Evolutionary conservation across 1,139 yeast genomes (phyloP), one percentile per base, ranked within the genome.

Genomic region (Lodderomyces margitis): DNA sequence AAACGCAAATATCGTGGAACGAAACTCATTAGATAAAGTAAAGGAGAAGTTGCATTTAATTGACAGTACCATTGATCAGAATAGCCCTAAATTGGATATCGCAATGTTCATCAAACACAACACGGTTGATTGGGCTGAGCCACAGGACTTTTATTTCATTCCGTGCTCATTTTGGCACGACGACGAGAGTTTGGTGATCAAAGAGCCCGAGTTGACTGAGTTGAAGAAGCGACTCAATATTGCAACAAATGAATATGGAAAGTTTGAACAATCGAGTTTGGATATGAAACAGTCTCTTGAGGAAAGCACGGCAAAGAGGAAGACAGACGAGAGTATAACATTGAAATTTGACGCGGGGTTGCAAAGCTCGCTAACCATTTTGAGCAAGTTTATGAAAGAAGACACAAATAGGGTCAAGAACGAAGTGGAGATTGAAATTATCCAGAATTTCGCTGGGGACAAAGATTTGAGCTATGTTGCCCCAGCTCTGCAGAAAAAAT

Each of bases 131-230:
- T 92, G 97, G 97, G 70, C 72, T 37, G 98, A 89, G 54, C 98
- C 98, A 0, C 68, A 68, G 5, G 98, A 92, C 62, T 87, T 84
- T 57, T 76, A 79, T 51, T 94, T 84, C 56, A 78, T 87, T 50
- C 97, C 98, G 1, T 83, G 95, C 32, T 82, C 91, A 25, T 85
- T 94, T 38, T 94, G 98, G 98, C 98, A 91, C 62, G 98, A 92
- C 56, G 97, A 92, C 61, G 96, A 89, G 49, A 70, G 78, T 37
- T 80, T 92, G 66, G 70, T 82, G 12, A 75, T 79, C 2, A 74
- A 76, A 15, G 82, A 78, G 33, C 75, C 76, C 1, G 92, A 88
- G 52, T 69, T 88, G 49, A 74, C 81, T 14, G 79, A 75, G 39
- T 69, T 92, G 56, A 82, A 85, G 55, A 75, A 76, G 46, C 67